Evolutionary conservation across 202 grass and related monocot species (phyloP).

Genomic region (Carex arenaria): DNA sequence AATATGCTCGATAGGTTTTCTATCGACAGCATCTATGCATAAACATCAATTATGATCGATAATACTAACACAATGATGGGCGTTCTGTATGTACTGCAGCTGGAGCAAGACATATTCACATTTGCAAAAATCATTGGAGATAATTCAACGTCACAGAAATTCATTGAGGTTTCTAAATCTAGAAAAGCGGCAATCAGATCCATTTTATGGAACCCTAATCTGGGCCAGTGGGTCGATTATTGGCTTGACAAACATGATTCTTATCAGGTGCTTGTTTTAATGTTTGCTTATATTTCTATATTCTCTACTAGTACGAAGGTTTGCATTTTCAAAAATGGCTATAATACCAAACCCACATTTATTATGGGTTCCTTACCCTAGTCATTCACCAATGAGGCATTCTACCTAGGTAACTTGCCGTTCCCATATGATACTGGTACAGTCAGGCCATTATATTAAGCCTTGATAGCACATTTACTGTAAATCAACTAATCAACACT

Average conservation of each 20-base stretch:
- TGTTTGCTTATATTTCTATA: not conserved
- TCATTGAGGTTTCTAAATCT: conserved; percentile 45
- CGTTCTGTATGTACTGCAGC: conserved; percentile 31
- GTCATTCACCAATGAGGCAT: too few species aligned
- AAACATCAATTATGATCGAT: not conserved
- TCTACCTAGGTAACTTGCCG: not conserved
- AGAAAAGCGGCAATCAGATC: conserved; percentile 56
- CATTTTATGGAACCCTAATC: conserved; percentile 75
- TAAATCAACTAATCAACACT: not conserved
- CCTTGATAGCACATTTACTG: not conserved
- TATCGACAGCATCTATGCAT: not conserved
- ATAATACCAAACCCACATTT: not conserved
- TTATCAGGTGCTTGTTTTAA: conserved; percentile 34
- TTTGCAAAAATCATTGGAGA: conserved; percentile 67
- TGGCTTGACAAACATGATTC: conserved; percentile 46
- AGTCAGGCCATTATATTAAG: not conserved
- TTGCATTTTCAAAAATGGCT: not conserved
- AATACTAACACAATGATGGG: not conserved
- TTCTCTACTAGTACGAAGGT: not conserved
- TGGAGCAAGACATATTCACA: conserved; percentile 64
- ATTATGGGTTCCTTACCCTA: not conserved
- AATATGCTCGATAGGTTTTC: not conserved
- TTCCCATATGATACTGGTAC: not conserved
- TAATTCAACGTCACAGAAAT: conserved; percentile 37
- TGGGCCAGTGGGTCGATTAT: conserved; percentile 87